Evolutionary conservation across 805 yeast genomes (phyloP).

Genomic region (Clavispora santaluciae): DNA sequence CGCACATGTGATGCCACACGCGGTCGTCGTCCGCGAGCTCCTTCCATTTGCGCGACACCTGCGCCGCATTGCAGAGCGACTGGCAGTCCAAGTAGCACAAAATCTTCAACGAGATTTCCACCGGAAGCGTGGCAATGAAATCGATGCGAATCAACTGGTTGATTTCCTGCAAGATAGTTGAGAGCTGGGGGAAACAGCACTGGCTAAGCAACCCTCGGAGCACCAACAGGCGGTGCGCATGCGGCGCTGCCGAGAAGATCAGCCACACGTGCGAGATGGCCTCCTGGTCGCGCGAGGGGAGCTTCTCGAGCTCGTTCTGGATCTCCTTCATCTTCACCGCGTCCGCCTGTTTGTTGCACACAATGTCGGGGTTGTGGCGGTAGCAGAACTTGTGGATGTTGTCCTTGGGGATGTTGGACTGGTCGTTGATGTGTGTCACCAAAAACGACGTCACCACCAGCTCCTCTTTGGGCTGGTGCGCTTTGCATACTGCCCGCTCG

Average conservation of each 20-base stretch:
- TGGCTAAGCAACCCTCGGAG: constrained; percentile 80
- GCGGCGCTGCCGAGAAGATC: constrained; percentile 70
- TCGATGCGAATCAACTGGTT: constrained; percentile 79
- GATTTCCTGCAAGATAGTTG: constrained; percentile 79
- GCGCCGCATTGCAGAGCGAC: constrained; percentile 91
- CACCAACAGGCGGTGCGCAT: constrained; percentile 62
- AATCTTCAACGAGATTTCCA: constrained; percentile 79
- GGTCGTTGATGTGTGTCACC: constrained; percentile 38
- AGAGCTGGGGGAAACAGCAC: constrained; percentile 92
- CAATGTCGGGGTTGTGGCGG: constrained; percentile 86
- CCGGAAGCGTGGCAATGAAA: constrained; percentile 78
- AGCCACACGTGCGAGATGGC: constrained; percentile 83
- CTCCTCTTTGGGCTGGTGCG: constrained; percentile 9
- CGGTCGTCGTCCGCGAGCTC: constrained; percentile 89
- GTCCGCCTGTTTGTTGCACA: constrained; percentile 66
- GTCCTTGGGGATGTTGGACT: constrained; percentile 40
- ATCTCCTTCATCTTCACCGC: constrained; percentile 58
- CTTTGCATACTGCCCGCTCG: background rate
- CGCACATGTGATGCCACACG: constrained; percentile 98
- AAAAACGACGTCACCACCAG: constrained; percentile 39
- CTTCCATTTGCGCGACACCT: constrained; percentile 85
- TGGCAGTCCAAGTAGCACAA: constrained; percentile 87
- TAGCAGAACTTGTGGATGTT: constrained; percentile 75
- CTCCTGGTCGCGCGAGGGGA: constrained; percentile 68
- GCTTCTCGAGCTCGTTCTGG: constrained; percentile 50